Evolutionary conservation across 306 rosid genomes (phyloP).

Genomic region (Hippophae rhamnoides): DNA sequence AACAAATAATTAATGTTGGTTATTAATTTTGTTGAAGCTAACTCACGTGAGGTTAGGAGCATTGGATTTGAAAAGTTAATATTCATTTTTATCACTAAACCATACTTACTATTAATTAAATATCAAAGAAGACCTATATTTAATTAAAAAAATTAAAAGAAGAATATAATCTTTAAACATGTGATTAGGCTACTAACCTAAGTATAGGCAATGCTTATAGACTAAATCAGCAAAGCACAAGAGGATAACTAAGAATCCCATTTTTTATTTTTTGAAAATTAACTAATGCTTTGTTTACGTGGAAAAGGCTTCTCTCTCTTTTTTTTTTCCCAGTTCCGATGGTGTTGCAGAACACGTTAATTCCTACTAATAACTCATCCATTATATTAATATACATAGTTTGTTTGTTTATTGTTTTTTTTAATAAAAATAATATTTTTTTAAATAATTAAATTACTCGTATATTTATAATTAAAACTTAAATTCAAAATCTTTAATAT

Average conservation of each 20-base stretch:
- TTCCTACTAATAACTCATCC: background rate
- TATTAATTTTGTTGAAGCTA: slow-evolving; percentile 14
- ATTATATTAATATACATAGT: background rate
- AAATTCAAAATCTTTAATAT: too few relatives aligned
- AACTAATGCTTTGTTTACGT: background rate
- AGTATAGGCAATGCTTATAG: slow-evolving; percentile 21
- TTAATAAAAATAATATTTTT: too few relatives aligned
- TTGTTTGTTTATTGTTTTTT: background rate
- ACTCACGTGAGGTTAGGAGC: slow-evolving; percentile 19
- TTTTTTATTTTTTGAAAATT: background rate
- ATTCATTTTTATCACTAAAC: background rate
- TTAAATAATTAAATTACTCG: too few relatives aligned
- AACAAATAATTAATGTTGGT: background rate
- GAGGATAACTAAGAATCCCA: slow-evolving; percentile 29
- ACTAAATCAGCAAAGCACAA: slow-evolving; percentile 22
- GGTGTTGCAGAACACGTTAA: background rate
- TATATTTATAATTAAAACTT: too few relatives aligned
- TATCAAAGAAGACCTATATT: background rate
- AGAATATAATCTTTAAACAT: slow-evolving; percentile 40
- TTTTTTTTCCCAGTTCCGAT: background rate
- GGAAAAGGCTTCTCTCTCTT: background rate
- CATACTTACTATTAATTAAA: background rate
- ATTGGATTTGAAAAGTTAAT: slow-evolving; percentile 3
- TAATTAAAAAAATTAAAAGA: slow-evolving; percentile 10
- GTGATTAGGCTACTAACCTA: slow-evolving; percentile 32